phyloP scores from a whole-genome alignment of 805 yeast genomes.

The Spencermartinsiella europaea region DNA sequence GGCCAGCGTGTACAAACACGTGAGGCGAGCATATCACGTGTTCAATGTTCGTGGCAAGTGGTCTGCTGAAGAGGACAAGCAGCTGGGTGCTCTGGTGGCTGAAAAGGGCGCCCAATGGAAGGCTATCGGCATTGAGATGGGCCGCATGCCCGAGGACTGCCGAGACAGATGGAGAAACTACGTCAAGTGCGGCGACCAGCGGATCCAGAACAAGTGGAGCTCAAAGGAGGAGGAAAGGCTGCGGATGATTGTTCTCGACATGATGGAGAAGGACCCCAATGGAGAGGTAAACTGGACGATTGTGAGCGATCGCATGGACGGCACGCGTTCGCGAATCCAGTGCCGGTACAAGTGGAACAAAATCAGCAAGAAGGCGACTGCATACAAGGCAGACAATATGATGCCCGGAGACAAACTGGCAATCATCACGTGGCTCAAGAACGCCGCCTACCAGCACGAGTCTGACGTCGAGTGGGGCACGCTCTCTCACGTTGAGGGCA shows the following conservation, averaged over 20 bases:
- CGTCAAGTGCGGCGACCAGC: slow-evolving; percentile 78
- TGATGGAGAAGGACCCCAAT: slow-evolving; percentile 38
- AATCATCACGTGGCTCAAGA: slow-evolving; percentile 44
- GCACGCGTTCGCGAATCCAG: slow-evolving; percentile 83
- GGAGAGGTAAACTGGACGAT: slow-evolving; percentile 77
- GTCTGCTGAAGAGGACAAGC: slow-evolving; percentile 76
- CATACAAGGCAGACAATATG: slow-evolving; percentile 40
- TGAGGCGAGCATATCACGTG: slow-evolving; percentile 81
- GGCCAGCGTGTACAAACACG: slow-evolving; percentile 89
- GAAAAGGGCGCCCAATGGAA: slow-evolving; percentile 85
- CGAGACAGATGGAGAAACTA: slow-evolving; percentile 96
- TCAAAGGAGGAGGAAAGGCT: slow-evolving; percentile 62
- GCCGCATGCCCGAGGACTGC: slow-evolving; percentile 97
- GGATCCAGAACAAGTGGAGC: slow-evolving; percentile 79
- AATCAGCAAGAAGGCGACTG: slow-evolving; percentile 55
- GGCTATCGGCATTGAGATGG: slow-evolving; percentile 68
- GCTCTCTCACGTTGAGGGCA: slow-evolving; percentile 43
- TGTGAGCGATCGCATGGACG: slow-evolving; percentile 86
- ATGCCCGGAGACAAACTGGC: slow-evolving; percentile 45
- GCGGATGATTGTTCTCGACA: slow-evolving; percentile 47
- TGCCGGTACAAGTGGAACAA: slow-evolving; percentile 96
- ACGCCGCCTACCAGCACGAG: slow-evolving; percentile 38
- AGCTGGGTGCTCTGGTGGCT: slow-evolving; percentile 55
- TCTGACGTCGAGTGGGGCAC: slow-evolving; percentile 52
- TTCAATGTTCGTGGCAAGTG: slow-evolving; percentile 87